Percentiles rank a stretch among this genome's conserved stretches.
Evolutionary conservation across 169 alveolate species (phyloP).

Genomic region (Babesia ovata): DNA sequence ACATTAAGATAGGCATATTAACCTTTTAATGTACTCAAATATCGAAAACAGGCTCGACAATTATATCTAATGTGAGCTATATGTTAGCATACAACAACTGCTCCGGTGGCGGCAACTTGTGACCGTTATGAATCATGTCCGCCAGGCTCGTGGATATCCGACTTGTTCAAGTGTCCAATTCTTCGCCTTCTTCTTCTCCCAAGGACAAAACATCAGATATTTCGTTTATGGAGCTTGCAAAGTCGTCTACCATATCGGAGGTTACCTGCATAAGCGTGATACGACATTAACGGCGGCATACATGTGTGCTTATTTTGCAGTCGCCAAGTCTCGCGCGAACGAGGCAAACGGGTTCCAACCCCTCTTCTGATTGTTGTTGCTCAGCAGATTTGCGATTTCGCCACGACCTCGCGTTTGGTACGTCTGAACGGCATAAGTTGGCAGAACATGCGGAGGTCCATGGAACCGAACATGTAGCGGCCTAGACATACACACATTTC

Average conservation of each 20-base stretch:
- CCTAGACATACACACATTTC: no score
- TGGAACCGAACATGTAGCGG: not conserved
- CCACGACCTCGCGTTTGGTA: slow-evolving; percentile 59
- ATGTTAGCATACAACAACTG: no score
- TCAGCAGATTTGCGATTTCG: slow-evolving; percentile 15
- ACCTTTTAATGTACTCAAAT: no score
- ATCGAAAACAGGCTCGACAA: no score
- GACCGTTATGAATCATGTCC: no score
- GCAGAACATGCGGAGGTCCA: not conserved
- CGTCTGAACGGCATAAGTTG: slow-evolving; percentile 32
- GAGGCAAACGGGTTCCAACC: slow-evolving; percentile 57
- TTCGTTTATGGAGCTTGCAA: slow-evolving; percentile 40
- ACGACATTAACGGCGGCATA: not conserved
- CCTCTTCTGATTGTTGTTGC: not conserved
- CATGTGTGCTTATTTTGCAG: slow-evolving; percentile 62
- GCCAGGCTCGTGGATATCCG: no score
- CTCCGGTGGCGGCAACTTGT: no score
- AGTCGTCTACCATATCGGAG: slow-evolving; percentile 7
- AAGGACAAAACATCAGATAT: slow-evolving; percentile 41
- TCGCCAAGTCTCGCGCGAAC: slow-evolving; percentile 62
- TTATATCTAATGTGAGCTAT: no score
- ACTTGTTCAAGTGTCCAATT: not conserved
- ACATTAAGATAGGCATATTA: no score
- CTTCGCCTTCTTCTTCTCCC: slow-evolving; percentile 1
- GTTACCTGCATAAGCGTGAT: slow-evolving; percentile 25